Evolutionary conservation across 129 eudicot genomes (phyloP).

Genomic region (Saposhnikovia divaricata): DNA sequence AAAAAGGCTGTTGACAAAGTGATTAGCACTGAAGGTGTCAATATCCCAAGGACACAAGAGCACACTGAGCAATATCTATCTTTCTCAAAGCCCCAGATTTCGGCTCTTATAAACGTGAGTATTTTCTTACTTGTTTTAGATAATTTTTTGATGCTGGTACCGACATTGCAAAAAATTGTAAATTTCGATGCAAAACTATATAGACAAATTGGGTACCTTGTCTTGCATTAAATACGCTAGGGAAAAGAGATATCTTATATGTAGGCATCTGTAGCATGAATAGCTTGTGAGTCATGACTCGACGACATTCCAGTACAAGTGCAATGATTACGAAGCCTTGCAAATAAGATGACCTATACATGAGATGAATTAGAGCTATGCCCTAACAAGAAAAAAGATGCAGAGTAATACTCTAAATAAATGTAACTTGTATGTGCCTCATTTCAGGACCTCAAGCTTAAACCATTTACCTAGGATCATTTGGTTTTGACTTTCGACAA

Average conservation of each 20-base stretch:
- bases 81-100: constrained; percentile 43
- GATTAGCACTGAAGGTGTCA: constrained; percentile 35
- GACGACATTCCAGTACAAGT: not conserved
- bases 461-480: not conserved
- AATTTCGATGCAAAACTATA: no score
- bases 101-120: constrained; percentile 49
- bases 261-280: not conserved
- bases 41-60: constrained; percentile 55
- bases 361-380: not conserved
- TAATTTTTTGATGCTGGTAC: not conserved
- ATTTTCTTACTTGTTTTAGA: not conserved
- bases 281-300: not conserved
- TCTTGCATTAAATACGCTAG: no score
- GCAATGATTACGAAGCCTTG: not conserved
- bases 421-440: not conserved
- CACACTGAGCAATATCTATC: constrained; percentile 57
- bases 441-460: not conserved
- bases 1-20: constrained; percentile 77
- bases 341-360: not conserved
- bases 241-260: not conserved
- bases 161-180: no score
- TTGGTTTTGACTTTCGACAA: not conserved
- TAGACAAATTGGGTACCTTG: no score
- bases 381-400: not conserved
- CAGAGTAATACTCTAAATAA: not conserved